Evolutionary conservation across 306 rosid genomes (phyloP), one percentile per base, ranked within the genome.

Genomic region (Prinsepia uniflora): DNA sequence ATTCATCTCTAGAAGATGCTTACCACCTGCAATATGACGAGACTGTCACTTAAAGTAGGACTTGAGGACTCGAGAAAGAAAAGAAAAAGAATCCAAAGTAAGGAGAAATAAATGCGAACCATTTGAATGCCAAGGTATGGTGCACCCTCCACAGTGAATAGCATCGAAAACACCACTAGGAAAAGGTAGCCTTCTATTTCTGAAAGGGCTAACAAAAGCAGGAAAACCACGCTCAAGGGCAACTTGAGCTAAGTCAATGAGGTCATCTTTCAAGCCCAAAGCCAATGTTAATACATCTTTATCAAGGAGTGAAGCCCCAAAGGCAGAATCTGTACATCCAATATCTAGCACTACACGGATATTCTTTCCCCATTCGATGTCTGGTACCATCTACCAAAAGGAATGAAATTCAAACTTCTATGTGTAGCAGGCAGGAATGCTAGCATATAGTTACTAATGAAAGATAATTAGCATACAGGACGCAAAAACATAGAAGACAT

Each of bases 361-460:
- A 78, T 89, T 90, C 84, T 94, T 90, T 55, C 98, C 98, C 97
- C 96, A 94, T 65, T 91, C 97, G 47, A 94, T 87, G 83, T 94
- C 98, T 14, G 97, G 98, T 76, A 94, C 98, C 94, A 86, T 94
- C 98, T 94, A 86, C 75, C 79, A 81, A 66, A 80, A 69, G 72
- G 73, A 46, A 78, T 39, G 15, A 70, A 53, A 55, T 45, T 81
- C 52, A 84, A 74, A 80, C 53, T 45, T 67, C 72, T 40, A n/a
- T 18, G 20, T 49, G 48, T 65, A 55, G 56, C 63, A 72, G 59
- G 56, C 63, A 72, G 70, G 30, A 42, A 14, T 61, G 1, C 56
- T 22, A 52, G 76, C 69, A 63, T 60, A 70, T 24, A 70, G 39
- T 54, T 43, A 58, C 40, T 17, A 34, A 30, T 44, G 40, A 17